phyloP scores from a whole-genome alignment of 495 filamentous ascomycete genomes.

The Hyaloscypha hepaticicola region DNA sequence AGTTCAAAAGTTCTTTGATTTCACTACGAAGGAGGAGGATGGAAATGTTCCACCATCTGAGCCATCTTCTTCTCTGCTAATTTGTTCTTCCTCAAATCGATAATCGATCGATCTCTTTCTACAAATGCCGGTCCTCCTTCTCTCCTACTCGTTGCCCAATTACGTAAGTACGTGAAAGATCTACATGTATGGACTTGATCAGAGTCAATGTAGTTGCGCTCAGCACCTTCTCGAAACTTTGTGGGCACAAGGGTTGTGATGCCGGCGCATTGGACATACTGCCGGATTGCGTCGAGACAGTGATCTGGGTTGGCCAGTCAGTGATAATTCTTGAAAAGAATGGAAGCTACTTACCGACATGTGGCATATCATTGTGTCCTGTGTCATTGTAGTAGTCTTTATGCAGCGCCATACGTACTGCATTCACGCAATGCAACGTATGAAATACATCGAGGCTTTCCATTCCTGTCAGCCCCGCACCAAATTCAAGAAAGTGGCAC shows the following conservation, averaged over 20 bases:
- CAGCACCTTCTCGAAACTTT: constrained; percentile 12
- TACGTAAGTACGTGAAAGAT: constrained; percentile 12
- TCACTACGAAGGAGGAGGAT: neutral
- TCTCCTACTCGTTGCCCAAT: constrained; percentile 6
- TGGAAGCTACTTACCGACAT: constrained; percentile 2
- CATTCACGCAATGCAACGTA: constrained; percentile 15
- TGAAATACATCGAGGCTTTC: constrained; percentile 18
- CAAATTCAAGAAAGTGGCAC: neutral
- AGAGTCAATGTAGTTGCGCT: constrained; percentile 25
- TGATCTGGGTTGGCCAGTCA: constrained; percentile 15
- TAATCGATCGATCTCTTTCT: constrained; percentile 4
- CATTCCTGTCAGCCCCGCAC: neutral
- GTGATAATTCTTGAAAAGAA: neutral
- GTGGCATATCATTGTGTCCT: neutral
- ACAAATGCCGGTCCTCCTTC: constrained; percentile 1
- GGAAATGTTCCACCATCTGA: neutral
- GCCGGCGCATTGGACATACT: constrained; percentile 28
- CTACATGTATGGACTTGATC: constrained; percentile 27
- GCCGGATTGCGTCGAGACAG: constrained; percentile 28
- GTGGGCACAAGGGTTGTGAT: constrained; percentile 28
- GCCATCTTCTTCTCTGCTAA: constrained; percentile 8
- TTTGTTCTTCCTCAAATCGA: constrained; percentile 8
- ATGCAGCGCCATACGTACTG: constrained; percentile 5
- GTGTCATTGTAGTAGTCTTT: constrained; percentile 12
- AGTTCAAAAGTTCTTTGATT: neutral